A percentile compares a stretch with the other conserved stretches of the same genome.
These are phyloP conservation scores for Mycena sp. DNA, from an alignment of 1,284 basidiomycete genomes.

Conservation along the genomic window DNA sequence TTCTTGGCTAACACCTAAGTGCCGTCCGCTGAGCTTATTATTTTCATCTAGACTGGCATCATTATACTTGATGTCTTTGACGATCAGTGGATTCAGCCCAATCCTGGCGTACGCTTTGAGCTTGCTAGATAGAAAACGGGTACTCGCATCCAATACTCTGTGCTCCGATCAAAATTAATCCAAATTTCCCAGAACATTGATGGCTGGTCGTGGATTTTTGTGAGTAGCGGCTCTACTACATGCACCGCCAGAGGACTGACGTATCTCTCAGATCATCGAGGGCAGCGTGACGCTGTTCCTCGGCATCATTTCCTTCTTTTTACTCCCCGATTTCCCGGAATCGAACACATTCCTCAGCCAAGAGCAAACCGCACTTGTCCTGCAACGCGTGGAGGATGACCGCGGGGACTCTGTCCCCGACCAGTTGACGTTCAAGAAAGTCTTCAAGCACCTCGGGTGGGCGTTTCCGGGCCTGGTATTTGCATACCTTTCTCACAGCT, in stretches of 20 bases:
- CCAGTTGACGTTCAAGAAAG: conserved; percentile 45
- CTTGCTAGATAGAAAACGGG: conserved; percentile 47
- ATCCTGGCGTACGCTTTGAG: conserved; percentile 51
- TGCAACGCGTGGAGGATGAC: conserved; percentile 54
- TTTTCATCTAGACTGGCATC: conserved; percentile 43
- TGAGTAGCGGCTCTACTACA: conserved; percentile 33
- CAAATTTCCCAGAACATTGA: conserved; percentile 38
- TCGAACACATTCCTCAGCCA: conserved; percentile 51
- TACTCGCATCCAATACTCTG: not conserved
- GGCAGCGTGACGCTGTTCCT: conserved; percentile 51
- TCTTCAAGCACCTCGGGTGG: conserved; percentile 44
- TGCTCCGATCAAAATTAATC: not conserved
- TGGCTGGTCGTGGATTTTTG: conserved; percentile 59
- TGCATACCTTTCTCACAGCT: not conserved
- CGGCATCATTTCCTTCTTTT: conserved; percentile 47
- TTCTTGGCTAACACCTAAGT: too few relatives aligned
- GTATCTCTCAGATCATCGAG: conserved; percentile 47
- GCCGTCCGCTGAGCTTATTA: too few relatives aligned
- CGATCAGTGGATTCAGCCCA: conserved; percentile 50
- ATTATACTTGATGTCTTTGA: conserved; percentile 51
- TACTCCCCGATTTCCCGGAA: conserved; percentile 48
- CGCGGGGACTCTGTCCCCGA: conserved; percentile 56
- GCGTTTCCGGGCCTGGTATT: not conserved
- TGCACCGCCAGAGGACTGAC: not conserved
- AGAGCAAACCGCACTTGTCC: conserved; percentile 50